Percentiles rank a stretch among this genome's conserved stretches.
phyloP scores from a whole-genome alignment of 108 stramenopile genomes.

The Skeletonema costatum region DNA sequence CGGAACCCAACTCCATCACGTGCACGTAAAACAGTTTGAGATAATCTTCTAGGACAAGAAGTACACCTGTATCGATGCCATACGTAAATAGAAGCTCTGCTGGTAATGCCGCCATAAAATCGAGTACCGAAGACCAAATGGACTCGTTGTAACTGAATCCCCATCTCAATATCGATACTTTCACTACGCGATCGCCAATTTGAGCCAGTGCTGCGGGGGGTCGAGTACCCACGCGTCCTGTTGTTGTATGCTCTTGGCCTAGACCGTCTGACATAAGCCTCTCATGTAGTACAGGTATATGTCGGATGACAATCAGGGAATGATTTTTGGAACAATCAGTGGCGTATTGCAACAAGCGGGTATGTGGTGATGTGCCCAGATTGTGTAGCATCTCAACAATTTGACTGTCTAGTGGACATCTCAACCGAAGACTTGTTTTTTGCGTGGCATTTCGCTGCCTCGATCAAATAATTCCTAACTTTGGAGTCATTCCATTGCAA shows the following conservation, averaged over 20 bases:
- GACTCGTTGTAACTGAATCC: conserved; percentile 67
- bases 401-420: conserved; percentile 60
- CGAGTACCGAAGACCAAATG: conserved; percentile 60
- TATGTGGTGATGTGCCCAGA: conserved; percentile 24
- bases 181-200: conserved; percentile 22
- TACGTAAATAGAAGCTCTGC: conserved; percentile 60
- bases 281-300: conserved; percentile 32
- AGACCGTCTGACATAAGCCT: conserved; percentile 55
- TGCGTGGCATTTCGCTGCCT: conserved; percentile 37
- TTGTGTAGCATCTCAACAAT: conserved; percentile 47
- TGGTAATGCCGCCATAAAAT: conserved; percentile 51
- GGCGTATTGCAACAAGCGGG: conserved; percentile 41
- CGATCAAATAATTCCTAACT: conserved; percentile 45
- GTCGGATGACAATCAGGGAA: conserved; percentile 65
- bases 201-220: conserved; percentile 14
- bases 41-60: conserved; percentile 47
- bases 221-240: not conserved
- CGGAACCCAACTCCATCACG: conserved; percentile 1
- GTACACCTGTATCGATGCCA: conserved; percentile 57
- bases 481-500: conserved; percentile 51
- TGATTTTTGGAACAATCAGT: conserved; percentile 56
- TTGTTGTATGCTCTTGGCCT: not conserved
- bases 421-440: conserved; percentile 47
- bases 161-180: conserved; percentile 60
- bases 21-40: conserved; percentile 52